phyloP scores from a whole-genome alignment of 768 basidiomycete species.

The Lentinula edodes region DNA sequence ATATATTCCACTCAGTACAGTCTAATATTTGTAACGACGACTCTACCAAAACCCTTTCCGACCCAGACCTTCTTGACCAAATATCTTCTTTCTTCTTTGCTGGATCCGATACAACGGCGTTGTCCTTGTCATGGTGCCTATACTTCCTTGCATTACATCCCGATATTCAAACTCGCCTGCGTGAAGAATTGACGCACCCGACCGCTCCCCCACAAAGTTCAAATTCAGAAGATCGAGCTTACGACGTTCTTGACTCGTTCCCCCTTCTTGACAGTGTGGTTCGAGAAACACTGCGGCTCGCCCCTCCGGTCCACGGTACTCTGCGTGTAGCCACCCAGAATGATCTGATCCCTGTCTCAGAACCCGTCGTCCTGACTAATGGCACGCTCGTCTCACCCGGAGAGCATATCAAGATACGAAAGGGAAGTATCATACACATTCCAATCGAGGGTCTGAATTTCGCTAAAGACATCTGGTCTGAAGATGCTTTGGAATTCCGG shows the following conservation, averaged over 20 bases:
- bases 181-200: constrained; percentile 37
- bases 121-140: constrained; percentile 54
- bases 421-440: constrained; percentile 52
- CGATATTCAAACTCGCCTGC: constrained; percentile 48
- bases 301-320: constrained; percentile 51
- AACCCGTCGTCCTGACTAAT: constrained; percentile 35
- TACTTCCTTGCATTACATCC: constrained; percentile 50
- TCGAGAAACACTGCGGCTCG: constrained; percentile 51
- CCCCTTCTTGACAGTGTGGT: constrained; percentile 54
- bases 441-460: constrained; percentile 53
- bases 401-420: constrained; percentile 38
- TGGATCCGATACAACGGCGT: constrained; percentile 56
- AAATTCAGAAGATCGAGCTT: background rate
- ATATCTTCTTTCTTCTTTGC: constrained; percentile 62
- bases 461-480: constrained; percentile 48
- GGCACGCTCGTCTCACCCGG: constrained; percentile 31
- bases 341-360: constrained; percentile 48
- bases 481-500: constrained; percentile 50
- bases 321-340: constrained; percentile 50
- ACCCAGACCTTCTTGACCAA: constrained; percentile 57
- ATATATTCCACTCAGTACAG: constrained; percentile 38
- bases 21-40: constrained; percentile 44
- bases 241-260: constrained; percentile 32
- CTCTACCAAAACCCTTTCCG: constrained; percentile 42
- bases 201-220: constrained; percentile 7